Conservation (phyloP, 2,329 filamentous ascomycete species). For the Fusarium sp. region DNA sequence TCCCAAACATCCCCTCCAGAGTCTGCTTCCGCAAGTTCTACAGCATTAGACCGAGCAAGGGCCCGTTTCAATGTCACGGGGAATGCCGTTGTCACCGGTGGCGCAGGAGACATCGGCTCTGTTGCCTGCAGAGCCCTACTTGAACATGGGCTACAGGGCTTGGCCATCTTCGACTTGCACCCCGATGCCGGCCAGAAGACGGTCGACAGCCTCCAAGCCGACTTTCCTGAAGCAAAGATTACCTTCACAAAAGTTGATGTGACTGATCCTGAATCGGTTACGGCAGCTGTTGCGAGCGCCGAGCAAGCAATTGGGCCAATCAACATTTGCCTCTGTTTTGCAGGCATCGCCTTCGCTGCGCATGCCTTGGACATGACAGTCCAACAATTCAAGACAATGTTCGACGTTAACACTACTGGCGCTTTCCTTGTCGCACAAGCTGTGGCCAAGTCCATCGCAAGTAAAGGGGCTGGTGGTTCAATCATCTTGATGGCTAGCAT, state of each 20-base stretch:
- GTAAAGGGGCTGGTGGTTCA: slow-evolving; percentile 67
- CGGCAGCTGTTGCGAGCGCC: not conserved
- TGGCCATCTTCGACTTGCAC: slow-evolving; percentile 24
- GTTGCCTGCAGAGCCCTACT: slow-evolving; percentile 15
- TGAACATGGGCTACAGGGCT: slow-evolving; percentile 15
- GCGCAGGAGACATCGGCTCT: slow-evolving; percentile 21
- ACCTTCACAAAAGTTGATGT: slow-evolving; percentile 20
- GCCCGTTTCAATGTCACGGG: slow-evolving; percentile 1
- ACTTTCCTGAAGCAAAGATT: slow-evolving; percentile 13
- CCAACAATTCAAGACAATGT: slow-evolving; percentile 73
- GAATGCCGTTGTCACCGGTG: slow-evolving; percentile 23
- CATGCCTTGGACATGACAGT: slow-evolving; percentile 72
- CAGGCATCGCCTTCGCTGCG: slow-evolving; percentile 53
- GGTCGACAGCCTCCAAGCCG: not conserved
- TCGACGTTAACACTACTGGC: slow-evolving; percentile 82
- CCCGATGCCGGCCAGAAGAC: not conserved
- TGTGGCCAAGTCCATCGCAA: slow-evolving; percentile 56
- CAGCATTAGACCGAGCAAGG: not conserved
- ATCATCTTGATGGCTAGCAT: slow-evolving; percentile 79
- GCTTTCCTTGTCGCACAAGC: slow-evolving; percentile 80
- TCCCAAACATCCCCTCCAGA: slow-evolving; percentile 4
- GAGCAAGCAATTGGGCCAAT: slow-evolving; percentile 7
- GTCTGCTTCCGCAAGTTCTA: fast-evolving
- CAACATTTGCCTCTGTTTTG: slow-evolving; percentile 25
- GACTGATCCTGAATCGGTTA: slow-evolving; percentile 3